phyloP scores from a whole-genome alignment of 257 asterid genomes.

The Solanum piurae region DNA sequence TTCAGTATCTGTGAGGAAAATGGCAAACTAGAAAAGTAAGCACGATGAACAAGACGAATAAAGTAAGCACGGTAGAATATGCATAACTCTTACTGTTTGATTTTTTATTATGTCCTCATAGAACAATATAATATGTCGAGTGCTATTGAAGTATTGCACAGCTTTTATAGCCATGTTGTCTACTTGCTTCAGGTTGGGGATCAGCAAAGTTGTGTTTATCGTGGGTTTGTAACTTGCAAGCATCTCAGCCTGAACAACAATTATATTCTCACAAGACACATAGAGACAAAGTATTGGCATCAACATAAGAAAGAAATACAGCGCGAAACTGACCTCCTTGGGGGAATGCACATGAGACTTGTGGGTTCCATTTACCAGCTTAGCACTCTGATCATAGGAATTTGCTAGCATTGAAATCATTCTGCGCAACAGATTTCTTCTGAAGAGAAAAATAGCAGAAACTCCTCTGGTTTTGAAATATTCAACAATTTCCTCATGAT shows the following conservation, averaged over 20 bases:
- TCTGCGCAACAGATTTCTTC: slow-evolving; percentile 83
- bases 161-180: slow-evolving; percentile 59
- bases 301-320: not conserved
- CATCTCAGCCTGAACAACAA: slow-evolving; percentile 56
- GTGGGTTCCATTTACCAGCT: slow-evolving; percentile 87
- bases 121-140: slow-evolving; percentile 67
- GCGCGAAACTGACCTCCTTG: slow-evolving; percentile 41
- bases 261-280: not conserved
- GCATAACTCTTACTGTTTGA: slow-evolving; percentile 46
- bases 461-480: slow-evolving; percentile 80
- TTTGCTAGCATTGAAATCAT: slow-evolving; percentile 83
- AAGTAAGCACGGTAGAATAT: not conserved
- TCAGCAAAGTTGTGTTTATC: slow-evolving; percentile 50
- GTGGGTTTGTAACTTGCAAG: slow-evolving; percentile 82
- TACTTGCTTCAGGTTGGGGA: slow-evolving; percentile 63
- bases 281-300: not conserved
- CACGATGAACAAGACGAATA: not conserved
- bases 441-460: slow-evolving; percentile 76
- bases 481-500: slow-evolving; percentile 65
- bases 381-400: slow-evolving; percentile 77
- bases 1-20: slow-evolving; percentile 42
- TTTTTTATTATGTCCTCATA: slow-evolving; percentile 76
- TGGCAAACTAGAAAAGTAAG: not conserved
- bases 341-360: slow-evolving; percentile 87
- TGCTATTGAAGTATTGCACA: slow-evolving; percentile 64